phyloP scores from a whole-genome alignment of 2,329 filamentous ascomycete species.

The Aspergillus sp. region DNA sequence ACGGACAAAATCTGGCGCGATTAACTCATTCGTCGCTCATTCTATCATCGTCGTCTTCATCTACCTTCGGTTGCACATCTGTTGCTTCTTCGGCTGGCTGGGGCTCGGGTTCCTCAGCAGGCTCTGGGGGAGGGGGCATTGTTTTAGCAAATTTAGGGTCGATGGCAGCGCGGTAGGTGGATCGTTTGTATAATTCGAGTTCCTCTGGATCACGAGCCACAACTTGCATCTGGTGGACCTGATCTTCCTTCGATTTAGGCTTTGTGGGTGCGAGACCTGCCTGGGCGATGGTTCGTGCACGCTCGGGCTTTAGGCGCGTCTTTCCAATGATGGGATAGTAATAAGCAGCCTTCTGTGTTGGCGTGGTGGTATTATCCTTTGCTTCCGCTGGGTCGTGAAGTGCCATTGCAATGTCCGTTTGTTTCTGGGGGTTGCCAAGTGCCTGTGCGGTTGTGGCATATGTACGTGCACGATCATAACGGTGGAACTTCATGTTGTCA shows the following conservation, averaged over 20 bases:
- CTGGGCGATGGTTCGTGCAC: constrained; percentile 44
- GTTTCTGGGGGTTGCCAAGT: constrained; percentile 52
- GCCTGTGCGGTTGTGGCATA: constrained; percentile 60
- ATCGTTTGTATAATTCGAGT: constrained; percentile 50
- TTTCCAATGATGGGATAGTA: constrained; percentile 62
- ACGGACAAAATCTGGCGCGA: background rate
- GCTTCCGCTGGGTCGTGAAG: constrained; percentile 52
- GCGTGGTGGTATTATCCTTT: constrained; percentile 18
- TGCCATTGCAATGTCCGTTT: constrained; percentile 59
- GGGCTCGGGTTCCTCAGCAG: constrained; percentile 13
- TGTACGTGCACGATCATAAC: constrained; percentile 58
- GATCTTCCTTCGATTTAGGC: constrained; percentile 44
- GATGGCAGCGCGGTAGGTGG: constrained; percentile 45
- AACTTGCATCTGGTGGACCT: constrained; percentile 55
- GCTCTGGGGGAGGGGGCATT: constrained; percentile 33
- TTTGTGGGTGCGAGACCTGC: constrained; percentile 41
- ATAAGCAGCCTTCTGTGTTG: constrained; percentile 56
- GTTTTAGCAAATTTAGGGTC: constrained; percentile 45
- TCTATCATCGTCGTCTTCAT: constrained; percentile 16
- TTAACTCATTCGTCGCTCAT: constrained; percentile 24
- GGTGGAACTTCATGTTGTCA: constrained; percentile 50
- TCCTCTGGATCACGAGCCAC: constrained; percentile 52
- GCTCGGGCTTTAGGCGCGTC: constrained; percentile 55
- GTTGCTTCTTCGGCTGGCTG: constrained; percentile 4
- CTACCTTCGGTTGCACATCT: constrained; percentile 6